These are phyloP conservation scores for Aspergillus fructus DNA, from an alignment of 2,329 filamentous ascomycete genomes.

Conservation along the genomic window DNA sequence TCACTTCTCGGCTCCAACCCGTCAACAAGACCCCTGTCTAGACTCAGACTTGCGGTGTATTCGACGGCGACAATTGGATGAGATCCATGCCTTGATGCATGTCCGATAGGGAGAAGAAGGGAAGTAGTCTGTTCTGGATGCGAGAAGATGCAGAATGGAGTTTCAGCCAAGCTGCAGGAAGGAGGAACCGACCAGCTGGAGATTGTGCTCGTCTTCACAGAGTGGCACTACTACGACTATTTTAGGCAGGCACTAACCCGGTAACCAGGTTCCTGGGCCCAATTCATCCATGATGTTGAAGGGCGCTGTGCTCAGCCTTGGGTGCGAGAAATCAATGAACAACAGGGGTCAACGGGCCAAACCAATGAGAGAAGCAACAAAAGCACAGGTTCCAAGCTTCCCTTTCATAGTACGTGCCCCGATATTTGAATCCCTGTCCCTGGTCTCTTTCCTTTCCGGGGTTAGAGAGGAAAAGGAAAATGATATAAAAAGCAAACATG, in stretches of 20 bases:
- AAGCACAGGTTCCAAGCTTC: neutral
- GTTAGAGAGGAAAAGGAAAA: neutral
- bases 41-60: constrained; percentile 2
- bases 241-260: constrained; percentile 1
- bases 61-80: neutral
- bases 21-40: neutral
- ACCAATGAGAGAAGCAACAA: neutral
- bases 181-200: constrained; percentile 1
- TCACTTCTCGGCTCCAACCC: neutral
- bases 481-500: neutral
- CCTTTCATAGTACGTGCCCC: neutral
- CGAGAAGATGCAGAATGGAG: neutral
- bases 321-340: neutral
- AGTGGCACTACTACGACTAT: neutral
- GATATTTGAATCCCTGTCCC: neutral
- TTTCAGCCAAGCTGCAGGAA: constrained; percentile 13
- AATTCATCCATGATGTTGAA: neutral
- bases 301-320: too few relatives aligned
- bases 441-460: neutral
- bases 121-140: constrained; percentile 1
- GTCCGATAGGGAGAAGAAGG: neutral
- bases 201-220: neutral
- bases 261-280: constrained; percentile 5
- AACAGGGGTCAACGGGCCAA: neutral
- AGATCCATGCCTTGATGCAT: neutral